Conservation (phyloP, 805 yeast species). For the Candida sonorensis region DNA sequence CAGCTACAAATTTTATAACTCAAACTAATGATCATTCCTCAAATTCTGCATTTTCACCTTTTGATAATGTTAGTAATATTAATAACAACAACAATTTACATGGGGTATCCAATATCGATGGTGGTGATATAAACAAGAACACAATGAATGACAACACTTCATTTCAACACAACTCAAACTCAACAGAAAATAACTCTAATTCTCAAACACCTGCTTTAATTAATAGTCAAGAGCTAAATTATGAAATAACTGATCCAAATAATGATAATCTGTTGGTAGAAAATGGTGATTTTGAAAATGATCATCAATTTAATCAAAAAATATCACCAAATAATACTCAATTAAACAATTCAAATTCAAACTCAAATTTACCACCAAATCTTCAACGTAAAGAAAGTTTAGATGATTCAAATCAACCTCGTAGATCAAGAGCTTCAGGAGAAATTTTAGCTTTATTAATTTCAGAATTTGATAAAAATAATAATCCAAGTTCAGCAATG, state of each 20-base stretch:
- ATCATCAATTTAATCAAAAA: too few relatives aligned
- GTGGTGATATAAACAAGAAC: too few relatives aligned
- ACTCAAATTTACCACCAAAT: background rate
- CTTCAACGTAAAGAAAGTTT: slow-evolving; percentile 4
- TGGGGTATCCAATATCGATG: too few relatives aligned
- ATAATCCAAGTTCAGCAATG: slow-evolving; percentile 68
- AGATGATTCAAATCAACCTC: slow-evolving; percentile 14
- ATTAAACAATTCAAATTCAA: background rate
- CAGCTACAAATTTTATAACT: too few relatives aligned
- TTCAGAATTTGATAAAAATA: slow-evolving; percentile 61
- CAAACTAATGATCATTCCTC: too few relatives aligned
- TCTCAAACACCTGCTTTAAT: background rate
- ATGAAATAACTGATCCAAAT: slow-evolving; percentile 1
- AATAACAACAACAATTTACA: too few relatives aligned
- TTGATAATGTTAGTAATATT: background rate
- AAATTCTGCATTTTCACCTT: slow-evolving; percentile 1
- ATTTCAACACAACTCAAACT: too few relatives aligned
- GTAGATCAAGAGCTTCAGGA: slow-evolving; percentile 41
- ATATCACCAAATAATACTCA: slow-evolving; percentile 2
- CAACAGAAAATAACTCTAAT: background rate
- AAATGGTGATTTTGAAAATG: background rate
- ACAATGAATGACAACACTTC: too few relatives aligned
- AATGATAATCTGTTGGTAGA: slow-evolving; percentile 1
- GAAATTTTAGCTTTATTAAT: slow-evolving; percentile 66
- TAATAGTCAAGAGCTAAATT: background rate